Conservation (phyloP, 2,329 filamentous ascomycete species). For the Monilinia aucupariae region DNA sequence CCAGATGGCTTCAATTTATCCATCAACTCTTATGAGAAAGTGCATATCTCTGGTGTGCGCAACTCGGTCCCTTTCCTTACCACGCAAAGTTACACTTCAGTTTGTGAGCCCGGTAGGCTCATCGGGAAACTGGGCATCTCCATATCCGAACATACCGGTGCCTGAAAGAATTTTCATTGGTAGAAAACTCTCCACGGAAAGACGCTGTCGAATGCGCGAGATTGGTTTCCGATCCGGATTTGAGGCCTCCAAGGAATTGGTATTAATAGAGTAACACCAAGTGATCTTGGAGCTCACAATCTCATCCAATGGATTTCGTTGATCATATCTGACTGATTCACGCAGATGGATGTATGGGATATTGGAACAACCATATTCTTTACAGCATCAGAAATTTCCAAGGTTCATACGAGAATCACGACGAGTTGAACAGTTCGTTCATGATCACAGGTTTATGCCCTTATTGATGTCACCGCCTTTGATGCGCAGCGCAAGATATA, state of each 20-base stretch:
- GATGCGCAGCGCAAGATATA: too few species aligned
- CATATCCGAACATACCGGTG: slow-evolving; percentile 24
- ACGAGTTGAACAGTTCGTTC: too few species aligned
- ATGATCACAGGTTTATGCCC: too few species aligned
- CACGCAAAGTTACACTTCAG: too few species aligned
- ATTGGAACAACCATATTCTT: too few species aligned
- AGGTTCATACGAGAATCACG: too few species aligned
- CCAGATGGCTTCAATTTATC: slow-evolving; percentile 38
- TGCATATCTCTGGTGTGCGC: slow-evolving; percentile 37
- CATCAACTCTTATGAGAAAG: slow-evolving; percentile 34
- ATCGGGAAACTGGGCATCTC: slow-evolving; percentile 7
- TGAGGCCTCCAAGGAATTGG: neutral
- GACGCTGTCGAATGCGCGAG: slow-evolving; percentile 51
- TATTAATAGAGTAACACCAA: neutral
- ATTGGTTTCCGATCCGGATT: slow-evolving; percentile 39
- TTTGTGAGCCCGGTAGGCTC: slow-evolving; percentile 27
- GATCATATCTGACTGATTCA: too few species aligned
- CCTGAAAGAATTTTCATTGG: slow-evolving; percentile 37
- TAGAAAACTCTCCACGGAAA: slow-evolving; percentile 25
- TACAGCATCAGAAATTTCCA: too few species aligned
- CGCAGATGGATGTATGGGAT: too few species aligned
- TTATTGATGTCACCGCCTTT: too few species aligned
- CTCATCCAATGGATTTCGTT: slow-evolving; percentile 41
- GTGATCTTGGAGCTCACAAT: slow-evolving; percentile 33
- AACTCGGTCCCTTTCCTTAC: too few species aligned